phyloP scores from a whole-genome alignment of 176 grass and related monocot species.

The Lolium rigidum region DNA sequence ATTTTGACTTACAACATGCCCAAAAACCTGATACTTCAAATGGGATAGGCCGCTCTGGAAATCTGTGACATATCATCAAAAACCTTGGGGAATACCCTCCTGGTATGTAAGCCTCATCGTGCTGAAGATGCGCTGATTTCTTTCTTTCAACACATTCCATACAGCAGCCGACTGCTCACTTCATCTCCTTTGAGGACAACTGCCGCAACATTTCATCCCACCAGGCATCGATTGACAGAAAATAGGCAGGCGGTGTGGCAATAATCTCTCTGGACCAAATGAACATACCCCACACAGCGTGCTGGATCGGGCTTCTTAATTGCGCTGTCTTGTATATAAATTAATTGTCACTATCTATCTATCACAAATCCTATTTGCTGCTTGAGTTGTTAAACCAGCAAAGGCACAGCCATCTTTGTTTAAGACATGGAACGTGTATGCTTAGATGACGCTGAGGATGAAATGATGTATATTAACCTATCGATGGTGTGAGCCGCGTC shows the following conservation, averaged over 20 bases:
- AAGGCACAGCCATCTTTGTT: neutral
- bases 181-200: neutral
- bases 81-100: neutral
- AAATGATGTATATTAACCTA: neutral
- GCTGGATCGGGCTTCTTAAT: neutral
- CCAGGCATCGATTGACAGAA: neutral
- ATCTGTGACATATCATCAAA: neutral
- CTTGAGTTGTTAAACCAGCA: slow-evolving; percentile 2
- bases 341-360: neutral
- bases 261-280: neutral
- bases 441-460: neutral
- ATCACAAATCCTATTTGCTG: neutral
- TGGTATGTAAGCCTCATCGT: neutral
- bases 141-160: neutral
- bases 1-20: neutral
- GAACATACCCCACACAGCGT: neutral
- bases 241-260: neutral
- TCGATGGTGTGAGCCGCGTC: neutral
- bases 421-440: neutral
- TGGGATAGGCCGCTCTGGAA: neutral
- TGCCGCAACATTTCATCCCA: neutral
- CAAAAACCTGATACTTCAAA: neutral
- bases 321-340: neutral
- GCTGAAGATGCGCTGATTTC: neutral
- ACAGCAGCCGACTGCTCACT: neutral